Evolutionary conservation across 2,329 filamentous ascomycete species (phyloP), one percentile per base, ranked within the genome.

Genomic region (Nemania sp.): DNA sequence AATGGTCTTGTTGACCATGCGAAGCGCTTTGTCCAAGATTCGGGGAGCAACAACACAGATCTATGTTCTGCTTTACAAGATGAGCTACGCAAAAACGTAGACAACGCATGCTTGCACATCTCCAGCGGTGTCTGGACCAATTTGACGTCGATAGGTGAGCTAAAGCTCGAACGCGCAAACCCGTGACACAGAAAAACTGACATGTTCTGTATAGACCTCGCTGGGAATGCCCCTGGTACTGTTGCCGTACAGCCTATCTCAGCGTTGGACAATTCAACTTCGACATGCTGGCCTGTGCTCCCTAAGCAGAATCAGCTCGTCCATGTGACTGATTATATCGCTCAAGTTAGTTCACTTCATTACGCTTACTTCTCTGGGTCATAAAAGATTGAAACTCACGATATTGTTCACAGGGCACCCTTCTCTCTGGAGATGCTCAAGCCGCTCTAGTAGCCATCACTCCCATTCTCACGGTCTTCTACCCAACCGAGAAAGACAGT

Each of bases 391-490:
- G 6, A 40, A 40, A 12, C 37, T 40, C 2, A 40, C 37, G 7
- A 40, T 40, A 17, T 37, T 8, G n/a, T 23, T 40, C 12, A 24
- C 14, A 40, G 19, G 8, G 37, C 7, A 23, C 37, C 11, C 9
- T 23, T 40, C 37, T 23, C 15, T 8, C 8, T 14, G 11, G 11
- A 4, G 37, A 40, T 40, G 20, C 6, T 40, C 11, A 24, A 22
- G 11, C 19, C 7, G 24, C 31, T 14, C 31, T 48, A 14, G 34
- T 28, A 22, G 56, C 51, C n/a, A 61, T 66, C 26, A 66, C 64
- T 1, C 64, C 64, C 1, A 55, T 65, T 15, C 44, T 66, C 14
- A 66, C 64, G 1, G 33, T 65, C 14, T 65, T 64, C 44, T 66
- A 56, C 9, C 59, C 60, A 1, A 49, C 22, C 3, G 53, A 47